Conservation (phyloP, 495 filamentous ascomycete genomes). For the Durotheca rogersii region DNA sequence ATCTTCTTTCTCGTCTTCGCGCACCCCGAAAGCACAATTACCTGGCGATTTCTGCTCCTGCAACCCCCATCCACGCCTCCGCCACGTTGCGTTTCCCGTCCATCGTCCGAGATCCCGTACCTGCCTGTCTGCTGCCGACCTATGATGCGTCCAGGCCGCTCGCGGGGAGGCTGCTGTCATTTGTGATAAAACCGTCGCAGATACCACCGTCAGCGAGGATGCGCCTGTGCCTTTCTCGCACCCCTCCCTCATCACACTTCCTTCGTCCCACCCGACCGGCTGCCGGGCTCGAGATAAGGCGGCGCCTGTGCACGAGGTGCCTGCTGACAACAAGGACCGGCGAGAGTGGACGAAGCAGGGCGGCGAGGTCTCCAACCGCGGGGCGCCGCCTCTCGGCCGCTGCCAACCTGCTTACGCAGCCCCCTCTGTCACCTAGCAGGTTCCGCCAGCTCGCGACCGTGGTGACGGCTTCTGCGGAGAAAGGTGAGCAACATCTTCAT, state of each 20-base stretch:
- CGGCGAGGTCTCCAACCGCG: slow-evolving; percentile 1
- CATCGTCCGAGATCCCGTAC: background rate
- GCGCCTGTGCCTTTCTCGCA: slow-evolving; percentile 18
- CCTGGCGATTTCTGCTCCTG: background rate
- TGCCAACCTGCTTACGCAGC: slow-evolving; percentile 8
- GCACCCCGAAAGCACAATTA: too few species aligned
- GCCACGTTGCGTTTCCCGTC: background rate
- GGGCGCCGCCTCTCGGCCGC: slow-evolving; percentile 11
- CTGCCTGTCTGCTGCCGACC: slow-evolving; percentile 6
- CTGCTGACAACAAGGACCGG: slow-evolving; percentile 8
- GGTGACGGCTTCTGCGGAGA: slow-evolving; percentile 32
- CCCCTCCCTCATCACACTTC: slow-evolving; percentile 22
- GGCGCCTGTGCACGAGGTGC: slow-evolving; percentile 24
- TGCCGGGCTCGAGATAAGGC: slow-evolving; percentile 19
- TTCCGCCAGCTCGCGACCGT: slow-evolving; percentile 36
- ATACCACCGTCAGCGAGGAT: slow-evolving; percentile 11
- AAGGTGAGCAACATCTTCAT: slow-evolving; percentile 26
- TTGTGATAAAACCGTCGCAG: slow-evolving; percentile 7
- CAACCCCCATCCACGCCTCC: background rate
- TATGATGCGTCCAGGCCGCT: slow-evolving; percentile 17
- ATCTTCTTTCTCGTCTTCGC: too few species aligned
- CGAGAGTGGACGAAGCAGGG: slow-evolving; percentile 20
- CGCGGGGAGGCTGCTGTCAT: slow-evolving; percentile 1
- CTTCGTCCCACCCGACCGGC: slow-evolving; percentile 15
- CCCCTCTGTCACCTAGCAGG: slow-evolving; percentile 23